phyloP scores from a whole-genome alignment of 2,329 filamentous ascomycete genomes.

The Talaromyces sp. region DNA sequence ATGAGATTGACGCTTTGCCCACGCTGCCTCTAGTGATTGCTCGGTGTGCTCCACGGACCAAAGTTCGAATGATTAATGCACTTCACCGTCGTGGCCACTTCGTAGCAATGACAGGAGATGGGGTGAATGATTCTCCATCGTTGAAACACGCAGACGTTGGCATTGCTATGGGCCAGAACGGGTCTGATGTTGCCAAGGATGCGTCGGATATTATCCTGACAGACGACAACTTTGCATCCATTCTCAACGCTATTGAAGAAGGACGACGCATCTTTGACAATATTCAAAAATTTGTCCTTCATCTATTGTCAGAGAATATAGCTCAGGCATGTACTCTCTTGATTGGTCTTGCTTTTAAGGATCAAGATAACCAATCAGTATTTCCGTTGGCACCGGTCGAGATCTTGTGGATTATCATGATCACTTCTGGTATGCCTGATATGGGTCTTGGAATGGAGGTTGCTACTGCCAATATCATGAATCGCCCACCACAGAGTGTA shows the following conservation, averaged over 20 bases:
- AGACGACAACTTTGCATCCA: slow-evolving; percentile 85
- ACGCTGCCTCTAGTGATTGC: slow-evolving; percentile 60
- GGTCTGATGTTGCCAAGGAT: slow-evolving; percentile 77
- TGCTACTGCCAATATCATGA: slow-evolving; percentile 73
- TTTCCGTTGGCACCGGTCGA: slow-evolving; percentile 82
- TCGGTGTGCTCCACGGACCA: slow-evolving; percentile 66
- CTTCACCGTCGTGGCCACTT: slow-evolving; percentile 73
- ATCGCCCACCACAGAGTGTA: slow-evolving; percentile 75
- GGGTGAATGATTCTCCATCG: slow-evolving; percentile 83
- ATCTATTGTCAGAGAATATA: slow-evolving; percentile 75
- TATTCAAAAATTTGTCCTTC: slow-evolving; percentile 83
- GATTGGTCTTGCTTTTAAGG: slow-evolving; percentile 77
- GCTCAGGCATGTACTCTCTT: slow-evolving; percentile 79
- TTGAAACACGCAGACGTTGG: slow-evolving; percentile 79
- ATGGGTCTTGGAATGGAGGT: slow-evolving; percentile 80
- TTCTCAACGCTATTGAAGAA: slow-evolving; percentile 79
- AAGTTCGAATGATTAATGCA: slow-evolving; percentile 87
- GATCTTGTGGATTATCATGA: slow-evolving; percentile 89
- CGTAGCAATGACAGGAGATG: slow-evolving; percentile 77
- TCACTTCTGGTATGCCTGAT: slow-evolving; percentile 80
- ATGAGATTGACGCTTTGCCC: slow-evolving; percentile 38
- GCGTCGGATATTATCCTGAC: slow-evolving; percentile 66
- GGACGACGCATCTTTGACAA: slow-evolving; percentile 86
- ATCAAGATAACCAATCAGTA: slow-evolving; percentile 67
- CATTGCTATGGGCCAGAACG: slow-evolving; percentile 80